A percentile compares a stretch with the other conserved stretches of the same genome.
Evolutionary conservation across 192 early-diverging fungal genomes (phyloP).

Genomic region (Physocladia obscura): DNA sequence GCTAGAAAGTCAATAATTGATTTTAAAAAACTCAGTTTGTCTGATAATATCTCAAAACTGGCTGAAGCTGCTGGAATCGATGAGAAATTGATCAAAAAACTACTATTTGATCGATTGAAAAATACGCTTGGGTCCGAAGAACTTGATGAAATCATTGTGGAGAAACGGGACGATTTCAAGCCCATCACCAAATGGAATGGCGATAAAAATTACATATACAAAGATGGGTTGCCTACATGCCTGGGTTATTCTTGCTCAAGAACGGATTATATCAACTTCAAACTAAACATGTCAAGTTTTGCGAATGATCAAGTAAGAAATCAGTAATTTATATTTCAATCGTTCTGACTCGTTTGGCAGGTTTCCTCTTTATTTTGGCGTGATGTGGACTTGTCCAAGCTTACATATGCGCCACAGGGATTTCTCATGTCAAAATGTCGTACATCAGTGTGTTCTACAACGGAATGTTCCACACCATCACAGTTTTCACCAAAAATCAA

Average conservation of each 20-base stretch:
- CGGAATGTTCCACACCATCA: neutral
- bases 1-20: no score
- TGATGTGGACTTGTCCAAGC: neutral
- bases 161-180: neutral
- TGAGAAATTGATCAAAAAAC: no score
- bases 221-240: constrained; percentile 3
- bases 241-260: constrained; percentile 3
- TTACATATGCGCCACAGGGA: neutral
- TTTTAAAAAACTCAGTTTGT: no score
- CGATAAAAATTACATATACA: neutral
- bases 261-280: neutral
- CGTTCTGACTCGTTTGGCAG: no score
- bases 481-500: neutral
- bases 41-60: no score
- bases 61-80: no score
- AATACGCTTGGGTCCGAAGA: neutral
- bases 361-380: constrained; percentile 8
- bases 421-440: neutral
- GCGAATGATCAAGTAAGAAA: neutral
- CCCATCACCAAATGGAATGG: constrained; percentile 4
- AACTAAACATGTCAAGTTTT: neutral
- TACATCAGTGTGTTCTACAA: neutral
- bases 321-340: neutral
- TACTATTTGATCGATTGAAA: no score
- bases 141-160: neutral